Evolutionary conservation across 2,329 filamentous ascomycete genomes (phyloP).

Genomic region (Fonsecaea pugnacius): DNA sequence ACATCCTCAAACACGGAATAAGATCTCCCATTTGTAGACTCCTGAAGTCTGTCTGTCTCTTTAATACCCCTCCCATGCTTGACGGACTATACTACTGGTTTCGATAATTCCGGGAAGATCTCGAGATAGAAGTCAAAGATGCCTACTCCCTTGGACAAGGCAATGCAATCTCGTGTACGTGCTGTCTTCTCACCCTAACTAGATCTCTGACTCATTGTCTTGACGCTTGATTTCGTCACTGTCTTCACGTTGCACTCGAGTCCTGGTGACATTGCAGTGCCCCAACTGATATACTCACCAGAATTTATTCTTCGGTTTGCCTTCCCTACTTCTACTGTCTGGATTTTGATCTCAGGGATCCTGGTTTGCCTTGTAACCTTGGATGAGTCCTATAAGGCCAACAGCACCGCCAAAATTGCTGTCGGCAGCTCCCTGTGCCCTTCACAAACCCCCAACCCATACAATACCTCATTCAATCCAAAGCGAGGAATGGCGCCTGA

Average conservation of each 20-base stretch:
- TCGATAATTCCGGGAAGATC: not conserved
- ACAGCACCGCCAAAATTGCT: not conserved
- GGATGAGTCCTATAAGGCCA: not conserved
- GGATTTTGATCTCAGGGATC: not conserved
- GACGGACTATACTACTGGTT: not conserved
- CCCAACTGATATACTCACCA: not conserved
- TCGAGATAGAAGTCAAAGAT: conserved; percentile 49
- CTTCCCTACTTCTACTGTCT: conserved; percentile 5
- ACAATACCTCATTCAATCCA: not conserved
- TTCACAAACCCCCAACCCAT: not conserved
- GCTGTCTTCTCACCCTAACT: conserved; percentile 4
- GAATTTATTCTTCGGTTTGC: conserved; percentile 68
- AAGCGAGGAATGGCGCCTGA: conserved; percentile 4
- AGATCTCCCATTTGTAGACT: not conserved
- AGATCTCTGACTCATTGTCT: not conserved
- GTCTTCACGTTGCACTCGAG: not conserved
- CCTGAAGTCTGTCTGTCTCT: not conserved
- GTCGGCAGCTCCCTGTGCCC: not conserved
- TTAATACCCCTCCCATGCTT: not conserved
- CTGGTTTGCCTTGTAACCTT: not conserved
- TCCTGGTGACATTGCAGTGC: conserved; percentile 2
- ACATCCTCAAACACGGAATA: not conserved
- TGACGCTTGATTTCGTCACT: not conserved
- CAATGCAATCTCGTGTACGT: conserved; percentile 70
- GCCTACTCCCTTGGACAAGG: conserved; percentile 71